A percentile compares a stretch with the other conserved stretches of the same genome.
Conservation (phyloP, 768 basidiomycete genomes). For the Boletus pseudopeckii region DNA sequence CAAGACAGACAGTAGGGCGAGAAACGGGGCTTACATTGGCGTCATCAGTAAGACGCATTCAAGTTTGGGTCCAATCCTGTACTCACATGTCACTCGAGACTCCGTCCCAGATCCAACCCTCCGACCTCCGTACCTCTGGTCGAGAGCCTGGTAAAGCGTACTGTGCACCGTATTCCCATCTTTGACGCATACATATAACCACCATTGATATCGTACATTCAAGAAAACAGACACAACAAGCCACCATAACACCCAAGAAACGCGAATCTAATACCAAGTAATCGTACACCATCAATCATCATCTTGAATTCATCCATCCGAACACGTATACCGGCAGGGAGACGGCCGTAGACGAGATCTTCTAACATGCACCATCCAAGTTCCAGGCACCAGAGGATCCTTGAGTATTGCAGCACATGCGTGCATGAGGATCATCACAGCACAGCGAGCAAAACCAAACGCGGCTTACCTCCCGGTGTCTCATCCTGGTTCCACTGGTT, state of each 20-base stretch:
- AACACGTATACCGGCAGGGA: not conserved
- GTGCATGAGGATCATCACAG: not conserved
- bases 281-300: not conserved
- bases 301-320: not conserved
- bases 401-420: conserved; percentile 13
- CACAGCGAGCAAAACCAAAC: not conserved
- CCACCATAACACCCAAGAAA: too few species aligned
- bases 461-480: conserved; percentile 26
- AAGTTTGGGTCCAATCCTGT: too few species aligned
- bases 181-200: too few species aligned
- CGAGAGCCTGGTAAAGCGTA: too few species aligned
- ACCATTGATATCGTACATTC: not conserved
- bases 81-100: too few species aligned
- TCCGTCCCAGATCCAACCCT: too few species aligned
- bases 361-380: conserved; percentile 49
- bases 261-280: not conserved
- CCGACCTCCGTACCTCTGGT: too few species aligned
- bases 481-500: conserved; percentile 46
- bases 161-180: too few species aligned
- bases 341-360: not conserved
- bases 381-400: conserved; percentile 54
- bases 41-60: too few species aligned
- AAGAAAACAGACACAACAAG: not conserved
- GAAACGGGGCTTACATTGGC: too few species aligned
- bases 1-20: too few species aligned